These are phyloP conservation scores for Adiantum capillusveneris DNA, from an alignment of 75 land plant species.

Conservation along the genomic window DNA sequence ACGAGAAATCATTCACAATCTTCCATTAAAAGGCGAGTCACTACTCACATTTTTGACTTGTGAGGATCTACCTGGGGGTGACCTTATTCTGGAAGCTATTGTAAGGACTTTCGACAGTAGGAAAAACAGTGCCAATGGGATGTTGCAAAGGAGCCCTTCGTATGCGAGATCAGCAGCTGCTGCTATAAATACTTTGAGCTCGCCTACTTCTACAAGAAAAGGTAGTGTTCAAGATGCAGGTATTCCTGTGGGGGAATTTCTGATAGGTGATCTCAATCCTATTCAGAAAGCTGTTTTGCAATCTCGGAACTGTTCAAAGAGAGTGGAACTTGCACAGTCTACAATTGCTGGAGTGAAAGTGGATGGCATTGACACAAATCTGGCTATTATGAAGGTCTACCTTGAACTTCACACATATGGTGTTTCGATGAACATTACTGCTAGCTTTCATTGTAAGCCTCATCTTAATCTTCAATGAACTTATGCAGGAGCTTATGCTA, in stretches of 20 bases:
- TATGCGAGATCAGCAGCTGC: conserved; percentile 41
- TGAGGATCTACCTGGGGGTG: conserved; percentile 93
- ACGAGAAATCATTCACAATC: conserved; percentile 38
- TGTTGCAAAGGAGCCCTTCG: conserved; percentile 9
- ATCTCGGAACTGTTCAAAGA: conserved; percentile 54
- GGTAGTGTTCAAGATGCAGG: conserved; percentile 21
- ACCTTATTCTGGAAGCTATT: conserved; percentile 70
- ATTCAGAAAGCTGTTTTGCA: conserved; percentile 76
- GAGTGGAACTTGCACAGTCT: conserved; percentile 69
- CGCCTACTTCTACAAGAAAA: conserved; percentile 28
- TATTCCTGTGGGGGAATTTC: conserved; percentile 71
- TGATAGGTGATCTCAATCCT: conserved; percentile 65
- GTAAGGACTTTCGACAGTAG: conserved; percentile 27
- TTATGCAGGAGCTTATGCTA: conserved; percentile 64
- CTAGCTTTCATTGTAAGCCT: neutral
- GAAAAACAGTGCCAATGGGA: conserved; percentile 13
- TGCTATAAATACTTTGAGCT: conserved; percentile 51
- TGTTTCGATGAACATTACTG: neutral
- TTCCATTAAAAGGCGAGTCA: conserved; percentile 29
- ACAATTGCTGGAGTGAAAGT: conserved; percentile 88
- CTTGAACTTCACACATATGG: too few species aligned
- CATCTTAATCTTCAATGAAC: neutral
- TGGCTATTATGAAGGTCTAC: conserved; percentile 83
- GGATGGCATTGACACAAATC: conserved; percentile 86
- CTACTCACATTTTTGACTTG: conserved; percentile 76